Base-by-base conservation (phyloP, 2,329 filamentous ascomycete species). In the Aspergillus piperis region DNA sequence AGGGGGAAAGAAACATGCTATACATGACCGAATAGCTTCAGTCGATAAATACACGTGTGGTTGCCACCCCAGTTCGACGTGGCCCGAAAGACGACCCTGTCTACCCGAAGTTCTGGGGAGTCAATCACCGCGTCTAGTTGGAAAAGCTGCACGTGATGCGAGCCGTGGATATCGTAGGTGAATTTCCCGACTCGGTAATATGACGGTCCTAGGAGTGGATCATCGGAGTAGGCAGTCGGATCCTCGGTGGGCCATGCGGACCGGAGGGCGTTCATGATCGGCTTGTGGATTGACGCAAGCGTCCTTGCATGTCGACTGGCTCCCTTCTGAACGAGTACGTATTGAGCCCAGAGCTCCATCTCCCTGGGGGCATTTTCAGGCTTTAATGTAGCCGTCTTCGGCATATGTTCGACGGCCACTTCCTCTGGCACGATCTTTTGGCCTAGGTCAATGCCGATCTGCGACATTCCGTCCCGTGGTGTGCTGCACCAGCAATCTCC, bases 401-500 rank as follows among this genome's bases (percentile, higher is more conserved):
- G 78, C 58, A 91, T 87, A 72, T 93, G 89, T 70, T 94, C 90
- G 47, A 94, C 74, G 1, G 90, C 86, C 1, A 94, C 71, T 66
- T 91, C 83, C 66, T 88, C 84, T 0, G 90, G 89, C 30, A 88
- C 81, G 58, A 93, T 82, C 5, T 77, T 63, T n/a, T 73, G 71
- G 1, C 71, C 69, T 0, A 80, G 70, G 4, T 69, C 55, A 19
- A 82, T 70, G 2, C 70, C 68, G 11, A 83, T 68, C 62, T 82
- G 80, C 7, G 78, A 68, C 15, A 78, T 76, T 13, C 73, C 73
- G 52, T 81, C 64, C 0, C 80, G 82, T 54, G 74, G 71, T 8
- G 79, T 75, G 4, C 89, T 87, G 74, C 94, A 98, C 90, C 92
- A 98, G 75, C 92, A 96, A 63, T 98, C 90, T 19, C 90, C 91